Evolutionary conservation across 208 protist genomes (phyloP).

Genomic region (Borovskyia barvae): DNA sequence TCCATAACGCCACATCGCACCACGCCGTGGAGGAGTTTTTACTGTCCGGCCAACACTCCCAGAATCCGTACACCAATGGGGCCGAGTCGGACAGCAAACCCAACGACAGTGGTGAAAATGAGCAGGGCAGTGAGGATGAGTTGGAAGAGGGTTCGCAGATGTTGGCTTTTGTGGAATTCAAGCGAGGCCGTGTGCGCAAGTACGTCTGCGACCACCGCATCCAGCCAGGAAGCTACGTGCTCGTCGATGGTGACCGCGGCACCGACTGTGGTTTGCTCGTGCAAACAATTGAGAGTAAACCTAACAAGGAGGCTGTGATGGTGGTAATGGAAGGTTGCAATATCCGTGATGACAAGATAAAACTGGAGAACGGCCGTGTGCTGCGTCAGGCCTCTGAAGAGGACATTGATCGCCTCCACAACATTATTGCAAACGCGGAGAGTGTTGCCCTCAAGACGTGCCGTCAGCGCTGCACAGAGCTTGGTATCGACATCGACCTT

Average conservation of each 20-base stretch:
- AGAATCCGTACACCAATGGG: slow-evolving; percentile 8
- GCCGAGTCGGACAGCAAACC: no score
- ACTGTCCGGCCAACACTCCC: slow-evolving; percentile 6
- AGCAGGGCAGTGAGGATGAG: slow-evolving; percentile 18
- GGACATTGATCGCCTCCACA: slow-evolving; percentile 77
- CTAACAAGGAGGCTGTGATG: slow-evolving; percentile 43
- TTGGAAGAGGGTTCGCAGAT: slow-evolving; percentile 24
- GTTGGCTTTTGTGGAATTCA: slow-evolving; percentile 87
- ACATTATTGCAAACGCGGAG: slow-evolving; percentile 76
- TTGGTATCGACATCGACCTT: slow-evolving; percentile 80
- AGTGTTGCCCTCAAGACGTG: slow-evolving; percentile 85
- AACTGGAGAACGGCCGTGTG: slow-evolving; percentile 75
- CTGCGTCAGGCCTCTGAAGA: slow-evolving; percentile 63
- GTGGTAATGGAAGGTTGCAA: slow-evolving; percentile 71
- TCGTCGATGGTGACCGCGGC: slow-evolving; percentile 89
- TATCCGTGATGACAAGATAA: slow-evolving; percentile 70
- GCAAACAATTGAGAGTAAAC: slow-evolving; percentile 39
- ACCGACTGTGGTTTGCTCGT: slow-evolving; percentile 85
- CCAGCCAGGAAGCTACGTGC: slow-evolving; percentile 75
- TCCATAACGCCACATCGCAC: slow-evolving; percentile 13
- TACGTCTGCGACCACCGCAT: slow-evolving; percentile 58
- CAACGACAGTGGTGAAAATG: not conserved
- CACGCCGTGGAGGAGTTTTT: slow-evolving; percentile 25
- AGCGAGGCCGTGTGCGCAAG: slow-evolving; percentile 74
- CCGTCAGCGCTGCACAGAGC: slow-evolving; percentile 73